Evolutionary conservation across 305 asterid species (phyloP).

Genomic region (Solanum chacoense): DNA sequence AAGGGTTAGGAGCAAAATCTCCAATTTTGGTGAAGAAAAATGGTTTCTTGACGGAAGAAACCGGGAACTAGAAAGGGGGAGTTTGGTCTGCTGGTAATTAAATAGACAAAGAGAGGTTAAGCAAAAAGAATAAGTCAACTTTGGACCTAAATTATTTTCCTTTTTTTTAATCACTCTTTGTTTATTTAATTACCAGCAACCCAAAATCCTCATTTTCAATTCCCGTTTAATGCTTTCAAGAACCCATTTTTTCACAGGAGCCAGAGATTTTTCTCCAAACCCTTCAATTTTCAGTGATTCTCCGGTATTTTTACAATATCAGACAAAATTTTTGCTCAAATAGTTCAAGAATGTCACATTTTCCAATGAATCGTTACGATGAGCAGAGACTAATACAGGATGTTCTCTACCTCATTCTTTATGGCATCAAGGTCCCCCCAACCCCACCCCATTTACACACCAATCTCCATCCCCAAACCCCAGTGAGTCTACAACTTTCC

Average conservation of each 20-base stretch:
- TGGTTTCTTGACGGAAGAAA: neutral
- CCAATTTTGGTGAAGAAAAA: neutral
- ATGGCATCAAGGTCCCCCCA: slow-evolving; percentile 79
- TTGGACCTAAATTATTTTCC: too few relatives aligned
- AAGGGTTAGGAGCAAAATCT: neutral
- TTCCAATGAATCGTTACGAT: slow-evolving; percentile 41
- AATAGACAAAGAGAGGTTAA: too few relatives aligned
- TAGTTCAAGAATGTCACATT: neutral
- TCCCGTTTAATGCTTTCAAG: too few relatives aligned
- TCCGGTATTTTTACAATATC: neutral
- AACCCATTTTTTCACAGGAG: neutral
- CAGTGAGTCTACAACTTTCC: too few relatives aligned
- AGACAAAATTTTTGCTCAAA: neutral
- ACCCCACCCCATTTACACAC: neutral
- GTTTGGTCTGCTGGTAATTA: neutral
- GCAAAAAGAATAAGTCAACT: too few relatives aligned
- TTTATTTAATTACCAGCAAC: too few relatives aligned
- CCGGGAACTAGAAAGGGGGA: neutral
- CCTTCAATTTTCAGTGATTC: neutral
- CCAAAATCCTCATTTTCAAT: too few relatives aligned
- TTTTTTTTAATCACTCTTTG: too few relatives aligned
- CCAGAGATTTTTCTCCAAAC: neutral
- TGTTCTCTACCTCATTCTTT: slow-evolving; percentile 67
- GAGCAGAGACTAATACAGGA: slow-evolving; percentile 51
- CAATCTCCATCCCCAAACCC: neutral